Conservation (phyloP, 495 filamentous ascomycete species). For the Tuber indicum region DNA sequence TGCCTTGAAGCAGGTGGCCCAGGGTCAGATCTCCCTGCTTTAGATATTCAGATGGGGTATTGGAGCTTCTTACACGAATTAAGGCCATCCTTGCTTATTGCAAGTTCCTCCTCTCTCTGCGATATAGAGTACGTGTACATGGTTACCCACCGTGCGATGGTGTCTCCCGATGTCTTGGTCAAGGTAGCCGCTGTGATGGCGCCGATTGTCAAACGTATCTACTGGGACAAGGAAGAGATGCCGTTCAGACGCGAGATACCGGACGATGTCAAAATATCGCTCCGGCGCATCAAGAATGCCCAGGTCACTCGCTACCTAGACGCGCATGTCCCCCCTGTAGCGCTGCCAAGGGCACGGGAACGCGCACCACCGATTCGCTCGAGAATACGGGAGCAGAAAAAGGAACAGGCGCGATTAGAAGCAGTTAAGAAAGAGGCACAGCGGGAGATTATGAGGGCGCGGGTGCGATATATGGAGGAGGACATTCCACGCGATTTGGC, state of each 20-base stretch:
- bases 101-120: not conserved
- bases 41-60: not conserved
- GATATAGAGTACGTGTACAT: not conserved
- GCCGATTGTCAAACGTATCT: not conserved
- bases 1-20: not conserved
- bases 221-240: not conserved
- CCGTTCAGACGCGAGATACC: not conserved
- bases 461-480: not conserved
- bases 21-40: not conserved
- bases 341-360: not conserved
- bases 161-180: not conserved
- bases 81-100: not conserved
- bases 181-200: not conserved
- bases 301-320: not conserved
- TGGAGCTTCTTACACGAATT: not conserved
- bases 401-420: not conserved
- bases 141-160: not conserved
- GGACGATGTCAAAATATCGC: not conserved
- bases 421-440: not conserved
- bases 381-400: fast-evolving
- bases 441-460: not conserved
- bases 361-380: not conserved
- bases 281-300: not conserved
- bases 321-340: not conserved
- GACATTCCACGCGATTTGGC: not conserved